phyloP scores from a whole-genome alignment of 2,329 filamentous ascomycete species.

The Endothia cerciana region DNA sequence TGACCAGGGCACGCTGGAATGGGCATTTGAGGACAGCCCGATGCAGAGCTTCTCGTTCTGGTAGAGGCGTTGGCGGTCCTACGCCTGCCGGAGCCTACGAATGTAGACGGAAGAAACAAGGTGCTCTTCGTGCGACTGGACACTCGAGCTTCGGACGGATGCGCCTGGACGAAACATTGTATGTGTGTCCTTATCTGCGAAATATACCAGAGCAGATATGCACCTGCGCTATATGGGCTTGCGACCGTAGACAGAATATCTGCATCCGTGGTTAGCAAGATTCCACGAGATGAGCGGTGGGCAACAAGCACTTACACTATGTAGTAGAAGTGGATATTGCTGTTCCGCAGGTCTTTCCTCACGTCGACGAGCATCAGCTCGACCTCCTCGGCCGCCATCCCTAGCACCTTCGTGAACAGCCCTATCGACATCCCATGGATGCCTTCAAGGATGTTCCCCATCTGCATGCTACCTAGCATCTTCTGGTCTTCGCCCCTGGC shows the following conservation, averaged over 20 bases:
- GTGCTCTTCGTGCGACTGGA: neutral
- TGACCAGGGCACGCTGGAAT: slow-evolving; percentile 5
- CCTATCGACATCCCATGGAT: slow-evolving; percentile 39
- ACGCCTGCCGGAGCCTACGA: neutral
- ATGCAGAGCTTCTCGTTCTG: slow-evolving; percentile 20
- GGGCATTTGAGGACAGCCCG: slow-evolving; percentile 12
- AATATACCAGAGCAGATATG: neutral
- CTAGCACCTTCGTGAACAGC: slow-evolving; percentile 39
- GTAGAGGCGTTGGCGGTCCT: neutral
- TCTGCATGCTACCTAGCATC: slow-evolving; percentile 41
- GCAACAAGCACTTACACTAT: slow-evolving; percentile 33
- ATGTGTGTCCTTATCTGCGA: neutral
- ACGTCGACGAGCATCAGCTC: slow-evolving; percentile 39
- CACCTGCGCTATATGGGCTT: slow-evolving; percentile 13
- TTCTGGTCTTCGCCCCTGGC: slow-evolving; percentile 42
- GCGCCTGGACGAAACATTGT: neutral
- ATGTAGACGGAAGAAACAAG: neutral
- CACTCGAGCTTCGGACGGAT: neutral
- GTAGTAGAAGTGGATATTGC: slow-evolving; percentile 40
- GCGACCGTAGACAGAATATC: slow-evolving; percentile 27
- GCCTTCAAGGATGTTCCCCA: slow-evolving; percentile 40
- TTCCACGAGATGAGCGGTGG: too few relatives aligned
- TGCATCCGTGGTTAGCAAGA: neutral
- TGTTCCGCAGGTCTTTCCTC: slow-evolving; percentile 37
- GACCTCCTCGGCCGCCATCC: slow-evolving; percentile 38